phyloP scores from a whole-genome alignment of 495 filamentous ascomycete genomes.

The Podospora sp. region DNA sequence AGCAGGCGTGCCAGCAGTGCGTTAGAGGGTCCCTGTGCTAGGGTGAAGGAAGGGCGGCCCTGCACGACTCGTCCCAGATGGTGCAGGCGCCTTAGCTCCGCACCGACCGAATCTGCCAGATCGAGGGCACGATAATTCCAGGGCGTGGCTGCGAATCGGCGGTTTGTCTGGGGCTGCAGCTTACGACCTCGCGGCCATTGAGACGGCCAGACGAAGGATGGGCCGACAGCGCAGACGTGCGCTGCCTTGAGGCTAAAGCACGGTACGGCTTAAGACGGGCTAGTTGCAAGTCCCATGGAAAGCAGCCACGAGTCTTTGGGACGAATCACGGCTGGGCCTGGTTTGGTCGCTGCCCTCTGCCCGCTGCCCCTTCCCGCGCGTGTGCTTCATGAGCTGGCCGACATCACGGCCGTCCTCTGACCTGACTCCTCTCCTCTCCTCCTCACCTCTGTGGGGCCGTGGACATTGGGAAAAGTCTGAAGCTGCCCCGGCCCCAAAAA shows the following conservation, averaged over 20 bases:
- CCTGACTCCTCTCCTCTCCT: slow-evolving; percentile 1
- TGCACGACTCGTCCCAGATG: slow-evolving; percentile 13
- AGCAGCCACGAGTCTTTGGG: background rate
- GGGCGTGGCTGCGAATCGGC: slow-evolving; percentile 17
- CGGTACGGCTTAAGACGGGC: slow-evolving; percentile 19
- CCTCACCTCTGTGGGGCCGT: background rate
- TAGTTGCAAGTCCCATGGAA: slow-evolving; percentile 7
- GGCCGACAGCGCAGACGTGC: slow-evolving; percentile 4
- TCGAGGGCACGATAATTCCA: slow-evolving; percentile 9
- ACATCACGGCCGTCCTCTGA: background rate
- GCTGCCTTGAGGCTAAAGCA: slow-evolving; percentile 12
- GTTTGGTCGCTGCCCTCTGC: background rate
- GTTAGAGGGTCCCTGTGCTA: background rate
- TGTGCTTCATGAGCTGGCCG: background rate
- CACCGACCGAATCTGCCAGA: slow-evolving; percentile 15
- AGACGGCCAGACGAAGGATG: background rate
- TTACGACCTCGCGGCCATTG: slow-evolving; percentile 1
- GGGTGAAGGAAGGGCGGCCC: background rate
- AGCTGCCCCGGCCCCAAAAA: background rate
- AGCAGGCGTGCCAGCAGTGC: background rate
- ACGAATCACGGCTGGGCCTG: slow-evolving; percentile 10
- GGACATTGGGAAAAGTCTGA: background rate
- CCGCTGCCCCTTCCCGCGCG: background rate
- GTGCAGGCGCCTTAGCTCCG: slow-evolving; percentile 12
- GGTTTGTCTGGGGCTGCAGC: slow-evolving; percentile 17